Conservation (phyloP, 2,329 filamentous ascomycete species). For the Exophiala sp. region DNA sequence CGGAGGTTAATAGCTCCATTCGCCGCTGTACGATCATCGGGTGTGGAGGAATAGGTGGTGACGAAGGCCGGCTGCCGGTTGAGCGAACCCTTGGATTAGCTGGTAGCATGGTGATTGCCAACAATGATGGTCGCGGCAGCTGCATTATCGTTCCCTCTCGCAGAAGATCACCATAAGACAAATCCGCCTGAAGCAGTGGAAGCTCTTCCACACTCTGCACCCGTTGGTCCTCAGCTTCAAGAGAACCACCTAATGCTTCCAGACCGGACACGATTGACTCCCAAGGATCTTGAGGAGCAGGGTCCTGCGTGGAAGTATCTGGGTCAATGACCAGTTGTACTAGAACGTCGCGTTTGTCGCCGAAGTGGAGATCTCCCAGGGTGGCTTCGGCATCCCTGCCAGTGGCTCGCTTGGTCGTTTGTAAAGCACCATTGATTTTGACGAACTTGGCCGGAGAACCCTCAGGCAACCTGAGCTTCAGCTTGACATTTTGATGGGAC, state of each 20-base stretch:
- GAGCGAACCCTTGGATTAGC: slow-evolving; percentile 62
- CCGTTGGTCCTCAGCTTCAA: slow-evolving; percentile 82
- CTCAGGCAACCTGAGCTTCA: slow-evolving; percentile 89
- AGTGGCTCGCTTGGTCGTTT: slow-evolving; percentile 93
- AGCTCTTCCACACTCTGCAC: slow-evolving; percentile 87
- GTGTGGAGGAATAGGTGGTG: slow-evolving; percentile 88
- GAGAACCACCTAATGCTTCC: slow-evolving; percentile 82
- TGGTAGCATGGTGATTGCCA: slow-evolving; percentile 91
- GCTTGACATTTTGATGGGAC: slow-evolving; percentile 97
- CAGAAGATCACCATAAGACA: slow-evolving; percentile 89
- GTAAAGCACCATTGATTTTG: slow-evolving; percentile 93
- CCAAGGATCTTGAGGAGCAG: slow-evolving; percentile 90
- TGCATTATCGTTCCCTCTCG: slow-evolving; percentile 83
- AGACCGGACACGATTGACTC: slow-evolving; percentile 94
- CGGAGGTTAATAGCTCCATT: slow-evolving; percentile 95
- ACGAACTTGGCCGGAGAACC: slow-evolving; percentile 97
- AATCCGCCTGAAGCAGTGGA: slow-evolving; percentile 88
- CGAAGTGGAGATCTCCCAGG: slow-evolving; percentile 87
- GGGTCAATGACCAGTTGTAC: slow-evolving; percentile 91
- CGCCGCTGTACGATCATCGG: slow-evolving; percentile 91
- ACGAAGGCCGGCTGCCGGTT: slow-evolving; percentile 43
- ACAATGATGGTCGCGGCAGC: slow-evolving; percentile 79
- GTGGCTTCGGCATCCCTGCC: slow-evolving; percentile 91
- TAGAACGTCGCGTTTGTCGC: slow-evolving; percentile 90
- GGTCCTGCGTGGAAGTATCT: slow-evolving; percentile 76